phyloP scores from a whole-genome alignment of 2,329 filamentous ascomycete species.

The Microcera coccophila region DNA sequence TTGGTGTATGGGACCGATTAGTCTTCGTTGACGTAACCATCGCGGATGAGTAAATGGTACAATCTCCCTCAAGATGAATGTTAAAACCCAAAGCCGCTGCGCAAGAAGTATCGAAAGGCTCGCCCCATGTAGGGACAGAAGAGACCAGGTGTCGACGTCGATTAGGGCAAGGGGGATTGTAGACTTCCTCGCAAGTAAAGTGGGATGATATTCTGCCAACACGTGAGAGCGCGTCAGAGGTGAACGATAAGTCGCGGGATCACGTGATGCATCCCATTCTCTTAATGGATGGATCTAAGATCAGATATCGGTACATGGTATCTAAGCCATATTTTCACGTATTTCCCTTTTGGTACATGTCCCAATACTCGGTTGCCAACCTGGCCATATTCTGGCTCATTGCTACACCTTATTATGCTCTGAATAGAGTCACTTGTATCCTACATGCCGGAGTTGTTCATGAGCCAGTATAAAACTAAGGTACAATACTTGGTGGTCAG shows the following conservation, averaged over 20 bases:
- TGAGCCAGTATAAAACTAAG: too few relatives aligned
- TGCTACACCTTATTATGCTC: too few relatives aligned
- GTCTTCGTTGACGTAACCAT: constrained; percentile 36
- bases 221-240: constrained; percentile 18
- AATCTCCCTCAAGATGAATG: not conserved
- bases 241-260: constrained; percentile 27
- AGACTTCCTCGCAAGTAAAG: not conserved
- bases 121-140: not conserved
- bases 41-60: not conserved
- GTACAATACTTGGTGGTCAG: too few relatives aligned
- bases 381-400: too few relatives aligned
- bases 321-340: too few relatives aligned
- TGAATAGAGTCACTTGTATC: too few relatives aligned
- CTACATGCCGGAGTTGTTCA: too few relatives aligned
- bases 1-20: constrained; percentile 31
- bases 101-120: not conserved
- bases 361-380: too few relatives aligned
- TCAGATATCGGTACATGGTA: too few relatives aligned
- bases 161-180: not conserved
- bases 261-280: constrained; percentile 31
- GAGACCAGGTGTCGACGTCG: not conserved
- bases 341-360: too few relatives aligned
- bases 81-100: not conserved
- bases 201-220: constrained; percentile 16
- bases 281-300: too few relatives aligned